These are phyloP conservation scores for Globisporangium spiculum DNA, from an alignment of 352 stramenopile genomes.

Conservation along the genomic window DNA sequence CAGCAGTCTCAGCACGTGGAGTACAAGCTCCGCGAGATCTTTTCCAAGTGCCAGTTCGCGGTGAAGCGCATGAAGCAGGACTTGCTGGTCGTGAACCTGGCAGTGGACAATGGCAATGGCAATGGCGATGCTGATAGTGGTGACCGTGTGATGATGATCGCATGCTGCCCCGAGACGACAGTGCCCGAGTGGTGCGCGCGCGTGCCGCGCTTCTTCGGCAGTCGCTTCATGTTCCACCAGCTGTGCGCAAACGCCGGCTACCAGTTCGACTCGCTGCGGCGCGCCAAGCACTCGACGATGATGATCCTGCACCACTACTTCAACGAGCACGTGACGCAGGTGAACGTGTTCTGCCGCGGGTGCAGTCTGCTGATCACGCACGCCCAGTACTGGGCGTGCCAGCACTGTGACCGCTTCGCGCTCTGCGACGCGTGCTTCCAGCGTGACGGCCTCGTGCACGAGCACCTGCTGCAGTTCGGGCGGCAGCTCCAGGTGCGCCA, in stretches of 20 bases:
- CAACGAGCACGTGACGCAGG: slow-evolving; percentile 64
- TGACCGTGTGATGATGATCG: neutral
- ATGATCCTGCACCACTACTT: slow-evolving; percentile 90
- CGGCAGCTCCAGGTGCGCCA: slow-evolving; percentile 6
- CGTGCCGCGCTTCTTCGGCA: slow-evolving; percentile 79
- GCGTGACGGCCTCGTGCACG: slow-evolving; percentile 40
- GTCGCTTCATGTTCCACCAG: slow-evolving; percentile 87
- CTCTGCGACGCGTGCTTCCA: slow-evolving; percentile 72
- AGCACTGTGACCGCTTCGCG: slow-evolving; percentile 47
- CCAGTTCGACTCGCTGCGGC: slow-evolving; percentile 86
- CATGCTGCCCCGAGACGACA: slow-evolving; percentile 35
- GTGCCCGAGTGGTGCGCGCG: slow-evolving; percentile 51
- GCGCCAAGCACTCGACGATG: slow-evolving; percentile 89
- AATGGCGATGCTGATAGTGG: neutral
- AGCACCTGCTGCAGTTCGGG: slow-evolving; percentile 49
- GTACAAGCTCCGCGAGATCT: slow-evolving; percentile 68
- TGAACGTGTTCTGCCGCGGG: slow-evolving; percentile 75
- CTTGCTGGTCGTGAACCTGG: slow-evolving; percentile 75
- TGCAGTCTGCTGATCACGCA: slow-evolving; percentile 80
- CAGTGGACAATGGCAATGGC: neutral
- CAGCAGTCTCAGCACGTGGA: slow-evolving; percentile 32
- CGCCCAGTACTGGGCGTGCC: slow-evolving; percentile 64
- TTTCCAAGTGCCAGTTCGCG: slow-evolving; percentile 51
- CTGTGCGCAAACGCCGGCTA: slow-evolving; percentile 72
- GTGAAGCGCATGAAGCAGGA: slow-evolving; percentile 77